These are phyloP conservation scores for Talaromyces wortmannii DNA, from an alignment of 495 filamentous ascomycete genomes.

Conservation along the genomic window DNA sequence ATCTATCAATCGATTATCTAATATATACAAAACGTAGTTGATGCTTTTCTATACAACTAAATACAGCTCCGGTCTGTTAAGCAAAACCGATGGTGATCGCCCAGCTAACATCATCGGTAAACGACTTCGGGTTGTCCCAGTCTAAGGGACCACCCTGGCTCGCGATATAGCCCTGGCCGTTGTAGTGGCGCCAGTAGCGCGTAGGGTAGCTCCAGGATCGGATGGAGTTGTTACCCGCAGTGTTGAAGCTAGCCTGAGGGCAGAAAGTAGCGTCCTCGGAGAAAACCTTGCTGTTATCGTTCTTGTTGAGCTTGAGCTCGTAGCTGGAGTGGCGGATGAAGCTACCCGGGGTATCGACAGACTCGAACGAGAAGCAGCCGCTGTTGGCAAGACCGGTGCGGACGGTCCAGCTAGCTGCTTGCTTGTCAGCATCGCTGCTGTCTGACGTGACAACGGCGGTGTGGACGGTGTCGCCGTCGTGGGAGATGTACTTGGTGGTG, in stretches of 20 bases:
- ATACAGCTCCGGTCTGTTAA: slow-evolving; percentile 3
- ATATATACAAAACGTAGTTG: too few relatives aligned
- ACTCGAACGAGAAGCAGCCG: slow-evolving; percentile 51
- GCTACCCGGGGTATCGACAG: slow-evolving; percentile 44
- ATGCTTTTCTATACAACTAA: too few relatives aligned
- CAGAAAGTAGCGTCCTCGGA: slow-evolving; percentile 52
- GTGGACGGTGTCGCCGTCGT: slow-evolving; percentile 36
- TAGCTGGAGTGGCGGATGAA: slow-evolving; percentile 42
- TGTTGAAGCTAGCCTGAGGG: slow-evolving; percentile 36
- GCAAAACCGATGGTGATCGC: slow-evolving; percentile 35
- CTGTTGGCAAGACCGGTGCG: slow-evolving; percentile 42
- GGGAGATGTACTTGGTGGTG: slow-evolving; percentile 42
- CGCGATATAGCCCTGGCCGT: slow-evolving; percentile 28
- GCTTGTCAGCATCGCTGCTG: slow-evolving; percentile 34
- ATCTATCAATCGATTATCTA: too few relatives aligned
- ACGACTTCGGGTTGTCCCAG: slow-evolving; percentile 38
- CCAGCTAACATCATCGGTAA: slow-evolving; percentile 46
- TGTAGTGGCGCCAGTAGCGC: slow-evolving; percentile 45
- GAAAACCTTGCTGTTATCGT: slow-evolving; percentile 45
- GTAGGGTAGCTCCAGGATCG: slow-evolving; percentile 51
- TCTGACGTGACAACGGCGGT: slow-evolving; percentile 47
- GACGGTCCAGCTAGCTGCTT: slow-evolving; percentile 48
- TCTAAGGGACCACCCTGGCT: slow-evolving; percentile 45
- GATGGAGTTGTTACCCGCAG: slow-evolving; percentile 35
- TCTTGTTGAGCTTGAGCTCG: slow-evolving; percentile 32